A percentile compares a stretch with the other conserved stretches of the same genome.
Evolutionary conservation across 192 early-diverging fungal genomes (phyloP).

Genomic region (Mortierella antarctica): DNA sequence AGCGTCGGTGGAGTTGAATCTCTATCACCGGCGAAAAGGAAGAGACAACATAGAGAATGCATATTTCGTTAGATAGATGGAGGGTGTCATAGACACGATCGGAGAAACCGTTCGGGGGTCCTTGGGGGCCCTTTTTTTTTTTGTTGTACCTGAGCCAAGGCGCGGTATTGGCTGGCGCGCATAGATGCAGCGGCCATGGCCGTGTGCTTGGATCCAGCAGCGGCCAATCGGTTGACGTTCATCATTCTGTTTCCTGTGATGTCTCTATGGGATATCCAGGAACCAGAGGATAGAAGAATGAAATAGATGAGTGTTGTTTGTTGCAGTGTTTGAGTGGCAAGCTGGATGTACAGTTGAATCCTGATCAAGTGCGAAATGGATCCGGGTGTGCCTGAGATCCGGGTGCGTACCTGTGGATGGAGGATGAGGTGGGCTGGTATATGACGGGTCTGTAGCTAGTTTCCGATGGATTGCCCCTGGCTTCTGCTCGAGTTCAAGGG

Average conservation of each 20-base stretch:
- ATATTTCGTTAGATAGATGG: neutral
- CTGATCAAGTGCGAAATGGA: too few species aligned
- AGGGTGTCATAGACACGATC: neutral
- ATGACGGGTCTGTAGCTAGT: too few species aligned
- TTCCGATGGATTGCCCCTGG: too few species aligned
- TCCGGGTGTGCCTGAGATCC: too few species aligned
- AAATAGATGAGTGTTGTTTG: neutral
- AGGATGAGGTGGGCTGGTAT: too few species aligned
- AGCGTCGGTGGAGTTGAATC: constrained; percentile 47
- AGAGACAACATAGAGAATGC: neutral
- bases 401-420: too few species aligned
- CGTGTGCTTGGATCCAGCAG: constrained; percentile 38
- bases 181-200: constrained; percentile 26
- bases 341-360: too few species aligned
- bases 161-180: constrained; percentile 50
- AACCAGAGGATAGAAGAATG: neutral
- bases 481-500: too few species aligned
- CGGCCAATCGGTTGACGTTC: constrained; percentile 43
- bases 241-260: constrained; percentile 17
- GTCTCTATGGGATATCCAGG: neutral
- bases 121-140: neutral
- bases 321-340: neutral
- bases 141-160: constrained; percentile 36
- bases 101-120: neutral
- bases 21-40: constrained; percentile 2